Conservation (phyloP, 225 moss, liverwort and hornwort species). For the Marchantia paleacea region DNA sequence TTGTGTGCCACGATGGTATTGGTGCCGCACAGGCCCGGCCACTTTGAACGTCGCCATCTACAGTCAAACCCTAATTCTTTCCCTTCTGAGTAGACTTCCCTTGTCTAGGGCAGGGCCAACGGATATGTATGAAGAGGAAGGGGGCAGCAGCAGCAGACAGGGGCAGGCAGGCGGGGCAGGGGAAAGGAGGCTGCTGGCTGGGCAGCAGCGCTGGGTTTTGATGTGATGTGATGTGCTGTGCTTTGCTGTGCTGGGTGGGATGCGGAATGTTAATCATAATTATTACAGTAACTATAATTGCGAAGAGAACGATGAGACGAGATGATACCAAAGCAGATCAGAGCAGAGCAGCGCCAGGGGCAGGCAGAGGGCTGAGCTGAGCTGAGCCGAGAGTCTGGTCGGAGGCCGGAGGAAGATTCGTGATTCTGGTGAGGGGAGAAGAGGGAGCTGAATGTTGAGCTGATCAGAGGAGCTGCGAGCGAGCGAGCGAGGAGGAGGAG, state of each 20-base stretch:
- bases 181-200: not conserved
- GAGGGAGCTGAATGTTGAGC: not conserved
- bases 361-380: not conserved
- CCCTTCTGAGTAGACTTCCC: not conserved
- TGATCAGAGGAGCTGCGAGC: not conserved
- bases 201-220: not conserved
- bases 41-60: constrained; percentile 21
- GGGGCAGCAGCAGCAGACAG: not conserved
- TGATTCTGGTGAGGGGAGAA: not conserved
- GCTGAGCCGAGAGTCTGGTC: not conserved
- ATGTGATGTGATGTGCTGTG: too few species aligned
- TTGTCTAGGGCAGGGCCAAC: constrained; percentile 3
- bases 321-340: not conserved
- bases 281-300: constrained; percentile 2
- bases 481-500: not conserved
- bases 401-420: not conserved
- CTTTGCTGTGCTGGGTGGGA: not conserved
- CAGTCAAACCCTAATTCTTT: constrained; percentile 17
- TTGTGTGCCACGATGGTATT: not conserved
- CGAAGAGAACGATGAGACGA: not conserved
- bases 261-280: constrained; percentile 8
- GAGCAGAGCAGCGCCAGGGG: not conserved
- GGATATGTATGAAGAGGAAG: not conserved
- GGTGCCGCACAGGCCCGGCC: constrained; percentile 11
- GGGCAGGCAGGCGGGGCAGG: not conserved